phyloP scores from a whole-genome alignment of 2,329 filamentous ascomycete species.

The Fonsecaea nubica region DNA sequence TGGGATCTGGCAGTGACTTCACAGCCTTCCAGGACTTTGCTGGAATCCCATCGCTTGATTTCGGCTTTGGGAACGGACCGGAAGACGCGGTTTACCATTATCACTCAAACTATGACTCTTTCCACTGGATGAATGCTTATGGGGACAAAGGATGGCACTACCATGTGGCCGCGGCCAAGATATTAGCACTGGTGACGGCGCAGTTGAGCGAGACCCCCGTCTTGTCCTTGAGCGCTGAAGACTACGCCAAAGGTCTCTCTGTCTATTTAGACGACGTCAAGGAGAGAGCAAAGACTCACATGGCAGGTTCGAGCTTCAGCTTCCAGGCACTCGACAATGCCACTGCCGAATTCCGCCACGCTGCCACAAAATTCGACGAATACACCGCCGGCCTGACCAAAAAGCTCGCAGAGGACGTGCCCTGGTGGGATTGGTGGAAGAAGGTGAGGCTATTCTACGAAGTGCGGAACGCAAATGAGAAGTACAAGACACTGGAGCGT shows the following conservation, averaged over 20 bases:
- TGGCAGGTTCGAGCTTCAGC: slow-evolving; percentile 29
- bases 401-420: slow-evolving; percentile 61
- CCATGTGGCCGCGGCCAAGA: slow-evolving; percentile 68
- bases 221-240: slow-evolving; percentile 67
- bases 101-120: slow-evolving; percentile 83
- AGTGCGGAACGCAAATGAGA: slow-evolving; percentile 73
- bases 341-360: slow-evolving; percentile 57
- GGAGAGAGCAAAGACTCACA: slow-evolving; percentile 31
- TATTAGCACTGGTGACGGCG: slow-evolving; percentile 68
- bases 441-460: slow-evolving; percentile 68
- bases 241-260: slow-evolving; percentile 66
- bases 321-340: slow-evolving; percentile 54
- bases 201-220: slow-evolving; percentile 68
- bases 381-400: slow-evolving; percentile 54
- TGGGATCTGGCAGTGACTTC: slow-evolving; percentile 76
- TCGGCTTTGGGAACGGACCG: slow-evolving; percentile 60
- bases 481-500: slow-evolving; percentile 84
- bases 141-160: slow-evolving; percentile 70
- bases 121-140: slow-evolving; percentile 80
- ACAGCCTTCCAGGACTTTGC: slow-evolving; percentile 77
- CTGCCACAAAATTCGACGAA: slow-evolving; percentile 59
- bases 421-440: slow-evolving; percentile 80
- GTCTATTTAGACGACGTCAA: slow-evolving; percentile 49
- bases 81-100: slow-evolving; percentile 71
- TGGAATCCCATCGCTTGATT: slow-evolving; percentile 69